Conservation (phyloP, 2,329 filamentous ascomycete species). For the Fusarium pseudonygamai region DNA sequence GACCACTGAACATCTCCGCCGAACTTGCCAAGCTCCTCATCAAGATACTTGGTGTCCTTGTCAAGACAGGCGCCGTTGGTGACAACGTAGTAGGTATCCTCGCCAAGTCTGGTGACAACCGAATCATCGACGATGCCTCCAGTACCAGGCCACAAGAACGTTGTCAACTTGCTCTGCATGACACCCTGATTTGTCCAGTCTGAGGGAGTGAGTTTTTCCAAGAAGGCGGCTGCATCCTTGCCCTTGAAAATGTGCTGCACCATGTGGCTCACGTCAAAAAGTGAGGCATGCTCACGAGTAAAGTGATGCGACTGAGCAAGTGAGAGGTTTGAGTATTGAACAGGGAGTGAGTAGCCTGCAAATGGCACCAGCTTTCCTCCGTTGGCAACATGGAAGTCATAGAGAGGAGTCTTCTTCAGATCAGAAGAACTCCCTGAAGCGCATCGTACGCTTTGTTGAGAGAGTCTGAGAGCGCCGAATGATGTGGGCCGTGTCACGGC, state of each 20-base stretch:
- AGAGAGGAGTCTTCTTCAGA: slow-evolving; percentile 75
- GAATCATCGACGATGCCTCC: slow-evolving; percentile 97
- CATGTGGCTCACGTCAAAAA: slow-evolving; percentile 99
- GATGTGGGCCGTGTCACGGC: slow-evolving; percentile 34
- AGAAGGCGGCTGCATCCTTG: slow-evolving; percentile 79
- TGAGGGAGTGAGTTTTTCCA: slow-evolving; percentile 85
- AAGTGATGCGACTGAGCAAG: slow-evolving; percentile 89
- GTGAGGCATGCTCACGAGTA: slow-evolving; percentile 85
- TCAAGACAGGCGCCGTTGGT: slow-evolving; percentile 93
- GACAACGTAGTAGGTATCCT: slow-evolving; percentile 87
- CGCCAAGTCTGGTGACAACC: slow-evolving; percentile 82
- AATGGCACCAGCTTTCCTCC: slow-evolving; percentile 98
- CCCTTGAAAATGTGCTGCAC: slow-evolving; percentile 88
- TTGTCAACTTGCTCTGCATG: slow-evolving; percentile 84
- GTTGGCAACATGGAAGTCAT: slow-evolving; percentile 79
- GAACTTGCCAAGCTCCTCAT: slow-evolving; percentile 70
- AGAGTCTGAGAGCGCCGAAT: slow-evolving; percentile 26
- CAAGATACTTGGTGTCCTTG: slow-evolving; percentile 85
- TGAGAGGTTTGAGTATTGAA: slow-evolving; percentile 82
- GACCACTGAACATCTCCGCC: slow-evolving; percentile 71
- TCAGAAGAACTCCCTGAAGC: slow-evolving; percentile 43
- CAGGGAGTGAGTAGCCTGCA: slow-evolving; percentile 90
- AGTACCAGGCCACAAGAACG: slow-evolving; percentile 78
- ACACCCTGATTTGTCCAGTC: slow-evolving; percentile 70
- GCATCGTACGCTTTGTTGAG: slow-evolving; percentile 40